A percentile compares a stretch with the other conserved stretches of the same genome.
Evolutionary conservation across 148 eudicot genomes (phyloP).

Genomic region (Silene conica): DNA sequence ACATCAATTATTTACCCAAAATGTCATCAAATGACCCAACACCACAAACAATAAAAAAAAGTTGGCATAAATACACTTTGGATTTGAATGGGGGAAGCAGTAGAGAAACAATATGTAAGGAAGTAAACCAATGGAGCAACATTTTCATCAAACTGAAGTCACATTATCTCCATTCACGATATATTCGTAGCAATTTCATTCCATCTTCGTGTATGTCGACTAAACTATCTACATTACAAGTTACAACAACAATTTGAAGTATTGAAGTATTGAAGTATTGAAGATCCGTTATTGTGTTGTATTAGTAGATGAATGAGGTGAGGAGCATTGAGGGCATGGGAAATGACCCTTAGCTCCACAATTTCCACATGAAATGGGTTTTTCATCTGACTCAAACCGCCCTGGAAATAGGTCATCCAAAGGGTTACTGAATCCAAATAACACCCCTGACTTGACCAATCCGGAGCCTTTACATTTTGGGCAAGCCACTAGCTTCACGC

Average conservation of each 20-base stretch:
- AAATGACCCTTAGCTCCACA: conserved; percentile 54
- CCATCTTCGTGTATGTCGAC: no score
- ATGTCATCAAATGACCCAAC: no score
- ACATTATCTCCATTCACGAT: no score
- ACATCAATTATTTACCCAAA: no score
- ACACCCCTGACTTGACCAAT: conserved; percentile 36
- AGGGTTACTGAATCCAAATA: conserved; percentile 35
- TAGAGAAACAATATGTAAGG: no score
- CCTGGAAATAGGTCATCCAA: conserved; percentile 27
- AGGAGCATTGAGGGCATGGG: conserved; percentile 48
- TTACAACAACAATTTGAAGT: not conserved
- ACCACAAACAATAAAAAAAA: no score
- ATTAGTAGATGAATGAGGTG: not conserved
- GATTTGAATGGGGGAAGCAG: no score
- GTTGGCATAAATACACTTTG: no score
- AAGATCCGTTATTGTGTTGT: not conserved
- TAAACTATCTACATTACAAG: not conserved
- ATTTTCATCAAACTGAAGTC: no score
- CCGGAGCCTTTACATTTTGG: conserved; percentile 62
- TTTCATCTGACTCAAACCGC: conserved; percentile 18
- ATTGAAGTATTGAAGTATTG: no score
- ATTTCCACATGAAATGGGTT: conserved; percentile 32
- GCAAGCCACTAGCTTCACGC: conserved; percentile 66
- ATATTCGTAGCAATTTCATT: no score
- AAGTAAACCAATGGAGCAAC: no score